Evolutionary conservation across 495 filamentous ascomycete species (phyloP).

Genomic region (Penicillium coffeae): DNA sequence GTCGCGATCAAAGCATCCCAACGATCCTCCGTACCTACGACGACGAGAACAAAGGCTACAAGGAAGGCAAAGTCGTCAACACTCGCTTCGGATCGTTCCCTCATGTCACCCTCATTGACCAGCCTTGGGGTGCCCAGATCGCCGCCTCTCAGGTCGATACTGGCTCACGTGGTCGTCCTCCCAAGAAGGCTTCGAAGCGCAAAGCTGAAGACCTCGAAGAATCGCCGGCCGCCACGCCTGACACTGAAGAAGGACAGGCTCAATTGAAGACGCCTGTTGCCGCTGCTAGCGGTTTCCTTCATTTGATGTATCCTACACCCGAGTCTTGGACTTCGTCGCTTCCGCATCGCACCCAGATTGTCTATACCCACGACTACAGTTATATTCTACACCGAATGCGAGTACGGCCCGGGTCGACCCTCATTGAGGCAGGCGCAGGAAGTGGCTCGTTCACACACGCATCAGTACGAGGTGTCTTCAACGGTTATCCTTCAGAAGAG

Average conservation of each 20-base stretch:
- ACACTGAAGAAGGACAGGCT: constrained; percentile 20
- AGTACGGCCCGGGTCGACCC: constrained; percentile 68
- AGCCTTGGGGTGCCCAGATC: constrained; percentile 90
- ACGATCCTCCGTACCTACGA: constrained; percentile 60
- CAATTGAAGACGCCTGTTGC: constrained; percentile 43
- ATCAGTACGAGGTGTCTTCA: constrained; percentile 80
- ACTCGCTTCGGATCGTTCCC: constrained; percentile 96
- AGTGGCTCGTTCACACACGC: constrained; percentile 96
- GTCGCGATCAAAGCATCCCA: constrained; percentile 75
- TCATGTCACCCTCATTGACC: constrained; percentile 74
- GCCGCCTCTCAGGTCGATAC: constrained; percentile 86
- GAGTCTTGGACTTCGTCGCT: constrained; percentile 89
- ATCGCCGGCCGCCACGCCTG: constrained; percentile 19
- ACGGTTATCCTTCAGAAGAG: constrained; percentile 57
- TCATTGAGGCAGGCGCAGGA: constrained; percentile 93
- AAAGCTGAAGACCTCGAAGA: constrained; percentile 47
- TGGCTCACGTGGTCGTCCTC: constrained; percentile 66
- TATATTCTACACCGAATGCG: constrained; percentile 87
- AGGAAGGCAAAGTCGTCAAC: constrained; percentile 79
- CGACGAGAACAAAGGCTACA: constrained; percentile 63
- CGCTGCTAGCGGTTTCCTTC: constrained; percentile 80
- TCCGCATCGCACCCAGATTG: constrained; percentile 93
- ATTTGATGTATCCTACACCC: constrained; percentile 85
- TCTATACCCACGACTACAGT: constrained; percentile 96
- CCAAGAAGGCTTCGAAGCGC: constrained; percentile 35